Percentiles rank a stretch among this genome's conserved stretches.
Conservation (phyloP, 192 early-diverging fungal genomes). For the Geosiphon pyriformis region DNA sequence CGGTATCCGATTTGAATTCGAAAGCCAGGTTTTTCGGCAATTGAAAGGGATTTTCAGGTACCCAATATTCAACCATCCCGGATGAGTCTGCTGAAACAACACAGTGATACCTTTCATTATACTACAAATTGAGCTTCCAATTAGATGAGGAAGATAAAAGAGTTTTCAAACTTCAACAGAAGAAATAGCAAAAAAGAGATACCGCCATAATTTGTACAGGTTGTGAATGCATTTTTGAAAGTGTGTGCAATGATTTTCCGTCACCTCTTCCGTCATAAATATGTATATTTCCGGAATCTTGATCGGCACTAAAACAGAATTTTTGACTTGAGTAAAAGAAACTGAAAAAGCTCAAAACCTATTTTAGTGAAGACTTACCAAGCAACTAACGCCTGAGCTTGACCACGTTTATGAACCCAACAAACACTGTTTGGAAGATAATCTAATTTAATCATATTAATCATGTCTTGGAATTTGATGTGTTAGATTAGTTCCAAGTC, state of each 20-base stretch:
- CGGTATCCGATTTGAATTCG: slow-evolving; percentile 87
- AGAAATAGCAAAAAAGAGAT: slow-evolving; percentile 7
- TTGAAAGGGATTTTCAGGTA: slow-evolving; percentile 58
- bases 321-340: no score
- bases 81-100: slow-evolving; percentile 78
- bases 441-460: slow-evolving; percentile 82
- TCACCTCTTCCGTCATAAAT: slow-evolving; percentile 80
- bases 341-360: neutral
- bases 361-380: slow-evolving; percentile 42
- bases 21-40: slow-evolving; percentile 64
- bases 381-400: slow-evolving; percentile 78
- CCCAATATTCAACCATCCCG: slow-evolving; percentile 96
- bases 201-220: slow-evolving; percentile 76
- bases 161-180: neutral
- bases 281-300: slow-evolving; percentile 60
- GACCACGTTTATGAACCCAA: slow-evolving; percentile 81
- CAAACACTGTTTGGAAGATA: slow-evolving; percentile 73
- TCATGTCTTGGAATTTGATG: slow-evolving; percentile 71
- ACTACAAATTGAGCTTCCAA: no score
- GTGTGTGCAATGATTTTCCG: slow-evolving; percentile 53
- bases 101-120: slow-evolving; percentile 67
- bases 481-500: neutral
- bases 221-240: slow-evolving; percentile 60
- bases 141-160: no score
- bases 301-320: slow-evolving; percentile 60